Evolutionary conservation across 305 asterid species (phyloP).

Genomic region (Fraxinus latifolia): DNA sequence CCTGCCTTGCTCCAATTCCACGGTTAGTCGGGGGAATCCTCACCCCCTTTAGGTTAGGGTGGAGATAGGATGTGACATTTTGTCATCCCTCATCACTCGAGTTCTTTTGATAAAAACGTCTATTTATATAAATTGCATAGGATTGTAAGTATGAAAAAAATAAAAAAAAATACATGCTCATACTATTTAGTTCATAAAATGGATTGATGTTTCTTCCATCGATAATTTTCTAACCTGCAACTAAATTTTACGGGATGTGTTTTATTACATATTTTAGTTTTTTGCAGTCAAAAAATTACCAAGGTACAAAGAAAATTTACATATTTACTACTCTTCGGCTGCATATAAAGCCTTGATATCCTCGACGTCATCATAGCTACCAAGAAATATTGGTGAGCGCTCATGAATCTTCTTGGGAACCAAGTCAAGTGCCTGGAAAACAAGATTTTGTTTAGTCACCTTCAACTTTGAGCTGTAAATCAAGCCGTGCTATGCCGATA

Average conservation of each 20-base stretch:
- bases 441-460: background rate
- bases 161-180: background rate
- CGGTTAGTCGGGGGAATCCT: background rate
- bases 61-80: too few species aligned
- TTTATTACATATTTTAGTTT: conserved; percentile 12
- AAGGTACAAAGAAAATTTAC: conserved; percentile 8
- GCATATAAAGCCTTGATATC: conserved; percentile 83
- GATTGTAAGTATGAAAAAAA: background rate
- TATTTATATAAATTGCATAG: background rate
- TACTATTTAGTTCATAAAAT: background rate
- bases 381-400: conserved; percentile 87
- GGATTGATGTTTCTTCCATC: conserved; percentile 8
- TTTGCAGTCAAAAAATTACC: conserved; percentile 7
- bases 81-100: too few species aligned
- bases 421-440: conserved; percentile 74
- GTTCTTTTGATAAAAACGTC: background rate
- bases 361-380: conserved; percentile 90
- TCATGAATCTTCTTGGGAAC: conserved; percentile 82
- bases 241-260: conserved; percentile 17
- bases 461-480: background rate
- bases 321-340: conserved; percentile 41
- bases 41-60: too few species aligned
- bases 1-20: too few species aligned
- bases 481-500: background rate
- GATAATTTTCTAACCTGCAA: background rate